Evolutionary conservation across 1,284 basidiomycete genomes (phyloP).

Genomic region (Spongispora temasekensis): DNA sequence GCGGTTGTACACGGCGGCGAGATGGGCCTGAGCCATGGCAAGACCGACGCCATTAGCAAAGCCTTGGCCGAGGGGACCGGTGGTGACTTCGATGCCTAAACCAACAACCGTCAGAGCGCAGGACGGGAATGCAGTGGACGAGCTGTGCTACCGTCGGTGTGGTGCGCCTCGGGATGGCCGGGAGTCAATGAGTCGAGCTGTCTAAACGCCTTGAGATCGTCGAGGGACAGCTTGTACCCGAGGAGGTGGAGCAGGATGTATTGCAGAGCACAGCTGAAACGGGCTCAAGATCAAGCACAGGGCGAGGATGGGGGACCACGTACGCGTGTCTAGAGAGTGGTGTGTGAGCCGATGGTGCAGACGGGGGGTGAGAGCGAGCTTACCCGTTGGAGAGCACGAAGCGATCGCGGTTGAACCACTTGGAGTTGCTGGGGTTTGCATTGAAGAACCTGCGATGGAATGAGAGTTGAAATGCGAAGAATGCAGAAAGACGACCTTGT

Average conservation of each 20-base stretch:
- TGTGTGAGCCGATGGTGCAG: constrained; percentile 13
- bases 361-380: constrained; percentile 5
- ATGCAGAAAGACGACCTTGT: constrained; percentile 50
- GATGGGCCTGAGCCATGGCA: constrained; percentile 90
- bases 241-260: constrained; percentile 83
- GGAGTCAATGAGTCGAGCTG: constrained; percentile 89
- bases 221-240: constrained; percentile 82
- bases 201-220: constrained; percentile 84
- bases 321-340: constrained; percentile 61
- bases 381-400: constrained; percentile 87
- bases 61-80: constrained; percentile 94
- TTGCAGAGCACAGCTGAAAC: constrained; percentile 76
- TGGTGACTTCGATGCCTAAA: constrained; percentile 88
- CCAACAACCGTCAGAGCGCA: constrained; percentile 4
- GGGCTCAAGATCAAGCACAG: not conserved
- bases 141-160: constrained; percentile 71
- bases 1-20: constrained; percentile 89
- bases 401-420: constrained; percentile 92
- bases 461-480: not conserved
- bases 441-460: constrained; percentile 89
- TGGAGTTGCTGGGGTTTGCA: constrained; percentile 84
- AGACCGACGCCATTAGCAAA: constrained; percentile 92
- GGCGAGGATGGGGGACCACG: constrained; percentile 28
- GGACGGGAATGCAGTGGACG: constrained; percentile 9
- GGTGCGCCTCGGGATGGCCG: constrained; percentile 88